A percentile compares a stretch with the other conserved stretches of the same genome.
phyloP scores from a whole-genome alignment of 208 protist species.

The Wallacemonas sp. region DNA sequence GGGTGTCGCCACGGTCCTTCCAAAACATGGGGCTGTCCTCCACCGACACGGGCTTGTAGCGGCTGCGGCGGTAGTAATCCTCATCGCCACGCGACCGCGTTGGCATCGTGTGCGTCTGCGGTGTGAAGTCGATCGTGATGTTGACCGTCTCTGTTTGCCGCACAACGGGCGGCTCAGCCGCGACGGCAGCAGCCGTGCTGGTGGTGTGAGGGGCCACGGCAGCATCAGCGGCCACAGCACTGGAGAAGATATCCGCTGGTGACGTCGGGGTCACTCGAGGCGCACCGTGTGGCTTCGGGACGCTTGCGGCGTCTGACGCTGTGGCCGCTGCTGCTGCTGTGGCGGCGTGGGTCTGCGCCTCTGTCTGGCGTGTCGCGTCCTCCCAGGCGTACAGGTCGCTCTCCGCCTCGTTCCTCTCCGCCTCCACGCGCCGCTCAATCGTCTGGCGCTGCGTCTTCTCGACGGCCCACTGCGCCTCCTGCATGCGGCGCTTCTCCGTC shows the following conservation, averaged over 20 bases:
- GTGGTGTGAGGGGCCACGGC: slow-evolving; percentile 4
- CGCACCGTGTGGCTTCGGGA: background rate
- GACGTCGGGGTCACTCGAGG: background rate
- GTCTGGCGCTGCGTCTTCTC: slow-evolving; percentile 76
- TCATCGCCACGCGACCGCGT: slow-evolving; percentile 88
- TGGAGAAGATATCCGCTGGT: slow-evolving; percentile 11
- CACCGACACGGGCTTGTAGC: slow-evolving; percentile 91
- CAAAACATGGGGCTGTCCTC: slow-evolving; percentile 93
- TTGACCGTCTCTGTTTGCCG: slow-evolving; percentile 75
- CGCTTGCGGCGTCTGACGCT: background rate
- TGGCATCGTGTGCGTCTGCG: slow-evolving; percentile 74
- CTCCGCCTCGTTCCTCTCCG: slow-evolving; percentile 66
- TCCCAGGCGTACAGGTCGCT: slow-evolving; percentile 81
- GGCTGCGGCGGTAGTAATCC: slow-evolving; percentile 90
- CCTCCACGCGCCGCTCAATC: slow-evolving; percentile 74
- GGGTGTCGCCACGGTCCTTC: slow-evolving; percentile 88
- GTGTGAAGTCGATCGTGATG: slow-evolving; percentile 87
- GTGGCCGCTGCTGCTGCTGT: no score
- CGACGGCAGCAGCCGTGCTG: background rate
- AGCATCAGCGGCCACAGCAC: slow-evolving; percentile 22
- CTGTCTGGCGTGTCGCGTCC: slow-evolving; percentile 13
- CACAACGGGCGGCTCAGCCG: slow-evolving; percentile 30
- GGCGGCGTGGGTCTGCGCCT: no score
- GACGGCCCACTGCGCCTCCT: slow-evolving; percentile 89
- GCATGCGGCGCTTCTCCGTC: slow-evolving; percentile 82